Percentiles rank a stretch among this genome's conserved stretches.
phyloP scores from a whole-genome alignment of 2,329 filamentous ascomycete species.

The Polytolypa hystricis region DNA sequence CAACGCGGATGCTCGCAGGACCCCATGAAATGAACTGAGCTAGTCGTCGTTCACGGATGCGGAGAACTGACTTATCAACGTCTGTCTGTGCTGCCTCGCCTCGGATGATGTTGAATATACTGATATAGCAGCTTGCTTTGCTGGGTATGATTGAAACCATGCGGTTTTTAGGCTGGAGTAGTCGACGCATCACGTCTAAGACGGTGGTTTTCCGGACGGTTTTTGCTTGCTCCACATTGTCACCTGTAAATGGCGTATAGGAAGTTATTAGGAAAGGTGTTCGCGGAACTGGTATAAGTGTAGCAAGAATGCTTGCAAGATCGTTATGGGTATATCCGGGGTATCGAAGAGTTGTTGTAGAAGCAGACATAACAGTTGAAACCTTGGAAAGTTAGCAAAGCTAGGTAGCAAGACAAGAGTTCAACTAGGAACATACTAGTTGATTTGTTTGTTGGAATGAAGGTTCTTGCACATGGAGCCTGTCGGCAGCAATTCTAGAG shows the following conservation, averaged over 20 bases:
- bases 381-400: conserved; percentile 48
- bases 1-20: conserved; percentile 93
- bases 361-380: conserved; percentile 96
- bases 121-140: conserved; percentile 98
- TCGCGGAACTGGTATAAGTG: conserved; percentile 86
- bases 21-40: conserved; percentile 98
- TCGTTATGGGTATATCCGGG: conserved; percentile 99
- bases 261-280: conserved; percentile 98
- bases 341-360: conserved; percentile 90
- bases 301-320: conserved; percentile 90
- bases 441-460: conserved; percentile 98
- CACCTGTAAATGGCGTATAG: conserved; percentile 94
- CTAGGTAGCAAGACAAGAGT: background rate
- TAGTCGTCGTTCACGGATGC: conserved; percentile 85
- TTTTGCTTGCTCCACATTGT: conserved; percentile 93
- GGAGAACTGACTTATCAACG: conserved; percentile 91
- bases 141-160: conserved; percentile 95
- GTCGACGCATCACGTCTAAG: conserved; percentile 87
- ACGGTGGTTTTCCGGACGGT: conserved; percentile 97
- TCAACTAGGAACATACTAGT: conserved; percentile 45
- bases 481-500: conserved; percentile 84
- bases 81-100: conserved; percentile 97
- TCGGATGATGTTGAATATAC: conserved; percentile 97
- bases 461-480: conserved; percentile 87
- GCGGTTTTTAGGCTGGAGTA: conserved; percentile 95